Evolutionary conservation across 1,284 basidiomycete genomes (phyloP).

Genomic region (Lentinula novae-zelandiae): DNA sequence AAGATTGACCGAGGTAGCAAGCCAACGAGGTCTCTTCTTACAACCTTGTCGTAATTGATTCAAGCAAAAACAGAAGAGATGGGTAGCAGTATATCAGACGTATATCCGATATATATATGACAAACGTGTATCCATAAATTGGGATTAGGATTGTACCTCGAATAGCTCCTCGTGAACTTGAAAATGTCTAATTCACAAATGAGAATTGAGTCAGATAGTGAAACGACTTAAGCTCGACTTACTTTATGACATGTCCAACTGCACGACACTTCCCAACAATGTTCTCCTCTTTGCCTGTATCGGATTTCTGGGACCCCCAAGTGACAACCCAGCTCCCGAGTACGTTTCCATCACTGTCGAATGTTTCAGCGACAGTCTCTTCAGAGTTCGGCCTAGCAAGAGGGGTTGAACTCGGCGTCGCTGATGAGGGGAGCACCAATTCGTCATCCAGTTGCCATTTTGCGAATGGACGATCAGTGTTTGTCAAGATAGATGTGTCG

Average conservation of each 20-base stretch:
- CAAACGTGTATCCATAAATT: no score
- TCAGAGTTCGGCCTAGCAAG: conserved; percentile 38
- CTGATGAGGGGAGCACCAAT: conserved; percentile 38
- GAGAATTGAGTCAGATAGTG: not conserved
- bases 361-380: conserved; percentile 77
- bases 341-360: conserved; percentile 57
- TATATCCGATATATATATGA: no score
- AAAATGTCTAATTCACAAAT: conserved; percentile 8
- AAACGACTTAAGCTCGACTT: conserved; percentile 20
- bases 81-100: no score
- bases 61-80: no score
- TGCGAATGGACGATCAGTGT: conserved; percentile 71
- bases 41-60: no score
- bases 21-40: no score
- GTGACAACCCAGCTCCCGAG: conserved; percentile 76
- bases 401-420: conserved; percentile 23
- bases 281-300: not conserved
- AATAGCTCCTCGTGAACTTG: conserved; percentile 1
- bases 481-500: conserved; percentile 68
- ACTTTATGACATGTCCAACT: conserved; percentile 63
- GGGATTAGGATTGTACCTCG: not conserved
- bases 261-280: conserved; percentile 48
- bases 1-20: no score
- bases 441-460: conserved; percentile 72
- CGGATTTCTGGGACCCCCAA: conserved; percentile 42